These are phyloP conservation scores for Tanacetum coccineum DNA, from an alignment of 129 eudicot species.

Conservation along the genomic window DNA sequence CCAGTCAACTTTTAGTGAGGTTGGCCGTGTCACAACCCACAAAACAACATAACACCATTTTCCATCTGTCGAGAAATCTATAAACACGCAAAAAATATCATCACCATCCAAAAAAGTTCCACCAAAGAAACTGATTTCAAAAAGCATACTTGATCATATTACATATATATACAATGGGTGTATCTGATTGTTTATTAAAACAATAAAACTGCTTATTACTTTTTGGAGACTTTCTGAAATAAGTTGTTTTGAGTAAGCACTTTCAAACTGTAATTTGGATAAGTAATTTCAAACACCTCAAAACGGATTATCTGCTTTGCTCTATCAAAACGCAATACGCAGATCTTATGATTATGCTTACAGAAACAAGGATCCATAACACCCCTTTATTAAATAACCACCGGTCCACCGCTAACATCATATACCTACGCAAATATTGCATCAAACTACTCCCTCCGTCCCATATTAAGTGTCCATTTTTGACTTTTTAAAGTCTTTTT, in stretches of 20 bases:
- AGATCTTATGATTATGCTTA: too few species aligned
- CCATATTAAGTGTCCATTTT: too few species aligned
- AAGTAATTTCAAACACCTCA: too few species aligned
- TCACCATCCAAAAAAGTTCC: background rate
- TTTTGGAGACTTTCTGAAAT: too few species aligned
- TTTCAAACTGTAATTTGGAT: too few species aligned
- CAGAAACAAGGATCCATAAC: too few species aligned
- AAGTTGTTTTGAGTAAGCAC: too few species aligned
- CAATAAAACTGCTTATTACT: background rate
- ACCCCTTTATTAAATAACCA: background rate
- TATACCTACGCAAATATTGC: background rate
- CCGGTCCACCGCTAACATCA: background rate
- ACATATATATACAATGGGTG: background rate
- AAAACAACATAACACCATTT: constrained; percentile 82
- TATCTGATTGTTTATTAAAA: background rate
- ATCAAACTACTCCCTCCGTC: too few species aligned
- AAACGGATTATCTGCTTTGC: too few species aligned
- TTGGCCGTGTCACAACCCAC: constrained; percentile 63
- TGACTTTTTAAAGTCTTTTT: too few species aligned
- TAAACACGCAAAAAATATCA: background rate
- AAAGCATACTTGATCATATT: constrained; percentile 7
- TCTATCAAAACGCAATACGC: too few species aligned
- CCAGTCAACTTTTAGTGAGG: constrained; percentile 55
- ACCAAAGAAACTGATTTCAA: background rate
- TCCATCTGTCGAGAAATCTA: constrained; percentile 81